Conservation (phyloP, 441 rosid genomes). For the Jatropha multifida region DNA sequence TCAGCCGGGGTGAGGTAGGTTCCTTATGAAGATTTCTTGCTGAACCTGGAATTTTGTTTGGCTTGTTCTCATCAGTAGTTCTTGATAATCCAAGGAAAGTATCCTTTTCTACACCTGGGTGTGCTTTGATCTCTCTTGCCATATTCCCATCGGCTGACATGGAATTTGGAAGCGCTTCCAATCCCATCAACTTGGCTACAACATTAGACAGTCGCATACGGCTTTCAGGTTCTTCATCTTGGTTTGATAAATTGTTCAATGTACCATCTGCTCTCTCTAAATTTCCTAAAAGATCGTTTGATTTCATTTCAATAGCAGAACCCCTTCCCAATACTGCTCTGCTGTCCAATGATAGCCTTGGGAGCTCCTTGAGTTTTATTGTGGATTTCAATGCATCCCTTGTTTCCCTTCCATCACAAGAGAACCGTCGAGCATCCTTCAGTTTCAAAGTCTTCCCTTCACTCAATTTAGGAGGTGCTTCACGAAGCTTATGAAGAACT, state of each 20-base stretch:
- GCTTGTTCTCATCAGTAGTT: conserved; percentile 37
- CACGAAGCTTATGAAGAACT: conserved; percentile 39
- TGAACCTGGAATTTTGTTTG: conserved; percentile 39
- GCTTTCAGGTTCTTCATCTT: conserved; percentile 53
- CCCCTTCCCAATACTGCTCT: conserved; percentile 54
- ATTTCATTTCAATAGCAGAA: conserved; percentile 41
- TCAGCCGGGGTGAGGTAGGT: conserved; percentile 37
- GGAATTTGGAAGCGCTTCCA: conserved; percentile 59
- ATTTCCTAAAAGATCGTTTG: conserved; percentile 38
- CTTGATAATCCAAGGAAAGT: conserved; percentile 31
- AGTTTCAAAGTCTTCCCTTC: conserved; percentile 36
- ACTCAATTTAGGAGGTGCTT: conserved; percentile 29
- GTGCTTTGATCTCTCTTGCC: conserved; percentile 18
- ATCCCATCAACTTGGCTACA: conserved; percentile 92
- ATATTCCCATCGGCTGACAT: conserved; percentile 27
- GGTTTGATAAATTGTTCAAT: conserved; percentile 19
- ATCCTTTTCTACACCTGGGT: conserved; percentile 27
- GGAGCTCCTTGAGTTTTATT: conserved; percentile 71
- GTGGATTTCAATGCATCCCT: conserved; percentile 50
- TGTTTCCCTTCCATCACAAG: conserved; percentile 80
- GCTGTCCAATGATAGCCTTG: conserved; percentile 91
- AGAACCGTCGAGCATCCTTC: conserved; percentile 73
- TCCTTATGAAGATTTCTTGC: conserved; percentile 54
- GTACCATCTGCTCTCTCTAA: conserved; percentile 24
- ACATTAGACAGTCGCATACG: conserved; percentile 62